Evolutionary conservation across 2,329 filamentous ascomycete species (phyloP).

Genomic region (Hypoxylon sp.): DNA sequence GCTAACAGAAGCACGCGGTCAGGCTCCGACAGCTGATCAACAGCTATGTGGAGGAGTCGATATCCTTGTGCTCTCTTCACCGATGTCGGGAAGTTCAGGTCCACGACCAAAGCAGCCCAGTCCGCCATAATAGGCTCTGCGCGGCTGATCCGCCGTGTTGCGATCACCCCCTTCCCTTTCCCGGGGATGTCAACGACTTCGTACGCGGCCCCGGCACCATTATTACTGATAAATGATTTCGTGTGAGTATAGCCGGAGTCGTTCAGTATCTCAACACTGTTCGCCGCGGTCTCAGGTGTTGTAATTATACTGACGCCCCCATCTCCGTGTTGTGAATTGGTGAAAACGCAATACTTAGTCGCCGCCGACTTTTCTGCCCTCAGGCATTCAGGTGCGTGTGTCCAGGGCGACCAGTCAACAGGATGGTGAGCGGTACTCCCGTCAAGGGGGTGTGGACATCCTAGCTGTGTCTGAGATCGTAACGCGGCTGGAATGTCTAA

Average conservation of each 20-base stretch:
- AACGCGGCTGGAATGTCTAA: constrained; percentile 36
- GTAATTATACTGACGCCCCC: constrained; percentile 54
- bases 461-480: constrained; percentile 32
- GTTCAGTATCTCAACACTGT: constrained; percentile 48
- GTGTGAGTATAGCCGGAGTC: constrained; percentile 43
- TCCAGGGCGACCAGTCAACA: constrained; percentile 48
- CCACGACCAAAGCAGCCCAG: constrained; percentile 51
- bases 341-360: constrained; percentile 46
- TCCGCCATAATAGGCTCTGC: constrained; percentile 55
- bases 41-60: constrained; percentile 49
- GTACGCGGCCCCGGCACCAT: constrained; percentile 41
- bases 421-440: constrained; percentile 32
- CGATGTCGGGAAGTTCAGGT: constrained; percentile 50
- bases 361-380: constrained; percentile 25
- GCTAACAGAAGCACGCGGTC: constrained; percentile 48
- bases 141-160: constrained; percentile 50
- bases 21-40: constrained; percentile 48
- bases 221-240: constrained; percentile 16
- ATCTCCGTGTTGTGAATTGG: constrained; percentile 46
- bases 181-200: constrained; percentile 48
- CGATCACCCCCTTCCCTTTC: constrained; percentile 54
- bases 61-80: constrained; percentile 50
- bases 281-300: constrained; percentile 52
- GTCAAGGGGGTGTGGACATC: constrained; percentile 43
- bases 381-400: constrained; percentile 43